Base-by-base conservation (phyloP, 345 rosid species). In the Passiflora organensis region DNA sequence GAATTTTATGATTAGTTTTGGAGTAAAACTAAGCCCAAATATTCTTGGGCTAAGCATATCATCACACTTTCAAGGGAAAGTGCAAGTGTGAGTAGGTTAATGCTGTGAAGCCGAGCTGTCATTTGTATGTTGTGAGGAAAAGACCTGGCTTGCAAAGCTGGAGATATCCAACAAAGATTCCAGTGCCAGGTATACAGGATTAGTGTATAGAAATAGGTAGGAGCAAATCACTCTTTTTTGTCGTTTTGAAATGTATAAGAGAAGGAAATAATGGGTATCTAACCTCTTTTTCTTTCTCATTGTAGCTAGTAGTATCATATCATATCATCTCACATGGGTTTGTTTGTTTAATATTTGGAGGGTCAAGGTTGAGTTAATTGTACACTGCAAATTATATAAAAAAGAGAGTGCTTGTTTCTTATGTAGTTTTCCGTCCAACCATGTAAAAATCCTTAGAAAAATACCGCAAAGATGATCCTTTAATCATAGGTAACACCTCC, bases 21-120 rank as follows among this genome's bases (percentile, higher is more conserved):
- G 51, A 44, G 71, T 71, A 55, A 24, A 60, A 38, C 58, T 45
- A 53, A 63, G 45, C 72, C 78, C 67, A 65, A 64, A 2, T 43
- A n/a, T n/a, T n/a, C 60, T 73, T 60, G 62, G 64, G 80, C 70
- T 62, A 68, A 46, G n/a, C n/a, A n/a, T n/a, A n/a, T n/a, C n/a
- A n/a, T n/a, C n/a, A n/a, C 54, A 53, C 62, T 62, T 64, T 56
- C 11, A 37, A 20, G 56, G 52, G 51, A 69, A 72, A 74, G n/a
- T n/a, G n/a, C 49, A 39, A 76, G 82, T 76, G 82, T 76, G 78
- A 74, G 84, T 75, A 79, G 78, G 67, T 47, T 70, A 72, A 79
- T 65, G 78, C 56, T 69, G 32, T 28, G 60, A 52, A 43, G 73
- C 68, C 68, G 71, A 71, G 48, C 61, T 66, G 70, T 80, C 71